phyloP scores from a whole-genome alignment of 139 green algal genomes.

The Chlorella sp. region DNA sequence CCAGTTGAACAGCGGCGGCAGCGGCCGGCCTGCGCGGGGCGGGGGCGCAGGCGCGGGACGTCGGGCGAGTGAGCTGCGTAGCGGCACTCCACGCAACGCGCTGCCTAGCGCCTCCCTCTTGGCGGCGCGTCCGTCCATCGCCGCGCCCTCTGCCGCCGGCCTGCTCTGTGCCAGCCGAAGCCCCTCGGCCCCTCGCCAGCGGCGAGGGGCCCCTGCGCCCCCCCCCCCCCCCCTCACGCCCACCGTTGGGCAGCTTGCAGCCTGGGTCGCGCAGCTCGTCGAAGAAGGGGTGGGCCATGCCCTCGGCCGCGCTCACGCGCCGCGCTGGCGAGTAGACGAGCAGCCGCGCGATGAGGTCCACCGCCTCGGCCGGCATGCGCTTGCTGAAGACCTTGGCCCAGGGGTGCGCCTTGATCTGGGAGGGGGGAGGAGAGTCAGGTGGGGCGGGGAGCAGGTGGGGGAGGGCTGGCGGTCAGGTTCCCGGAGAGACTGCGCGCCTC shows the following conservation, averaged over 20 bases:
- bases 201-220: neutral
- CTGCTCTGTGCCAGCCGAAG: neutral
- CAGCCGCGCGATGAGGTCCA: conserved; percentile 85
- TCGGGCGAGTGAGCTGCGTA: too few relatives aligned
- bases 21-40: conserved; percentile 65
- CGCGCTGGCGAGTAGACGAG: conserved; percentile 91
- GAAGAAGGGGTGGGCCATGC: conserved; percentile 94
- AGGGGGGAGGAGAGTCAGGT: too few relatives aligned
- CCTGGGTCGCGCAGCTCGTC: conserved; percentile 90
- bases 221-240: neutral
- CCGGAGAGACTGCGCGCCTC: too few relatives aligned
- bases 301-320: conserved; percentile 70
- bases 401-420: conserved; percentile 95
- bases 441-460: too few relatives aligned
- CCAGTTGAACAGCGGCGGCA: conserved; percentile 96
- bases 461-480: too few relatives aligned
- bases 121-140: neutral
- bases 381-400: conserved; percentile 98
- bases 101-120: too few relatives aligned
- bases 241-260: conserved; percentile 84
- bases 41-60: too few relatives aligned
- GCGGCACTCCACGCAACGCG: too few relatives aligned
- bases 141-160: neutral
- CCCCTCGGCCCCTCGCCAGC: neutral
- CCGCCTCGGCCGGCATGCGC: conserved; percentile 85